Percentiles rank a stretch among this genome's conserved stretches.
Evolutionary conservation across 305 asterid species (phyloP).

Genomic region (Fraxinus greggii): DNA sequence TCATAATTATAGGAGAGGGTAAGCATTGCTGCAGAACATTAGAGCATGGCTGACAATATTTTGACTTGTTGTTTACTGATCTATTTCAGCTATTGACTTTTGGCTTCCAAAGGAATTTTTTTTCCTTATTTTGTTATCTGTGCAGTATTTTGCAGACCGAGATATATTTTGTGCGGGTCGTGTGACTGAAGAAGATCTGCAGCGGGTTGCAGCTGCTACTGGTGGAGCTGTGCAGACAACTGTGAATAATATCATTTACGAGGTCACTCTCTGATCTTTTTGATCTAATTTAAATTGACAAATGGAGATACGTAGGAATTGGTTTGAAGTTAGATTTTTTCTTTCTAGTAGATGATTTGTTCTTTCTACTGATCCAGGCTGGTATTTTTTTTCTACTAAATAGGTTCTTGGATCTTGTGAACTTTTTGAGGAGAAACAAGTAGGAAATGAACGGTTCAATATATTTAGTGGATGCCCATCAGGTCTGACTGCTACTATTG

Average conservation of each 20-base stretch:
- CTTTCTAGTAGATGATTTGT: background rate
- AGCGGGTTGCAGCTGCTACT: constrained; percentile 65
- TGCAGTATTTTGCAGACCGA: constrained; percentile 96
- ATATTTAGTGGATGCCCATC: constrained; percentile 96
- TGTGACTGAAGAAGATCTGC: constrained; percentile 61
- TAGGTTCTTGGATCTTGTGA: constrained; percentile 94
- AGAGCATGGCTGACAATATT: background rate
- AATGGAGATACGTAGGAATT: background rate
- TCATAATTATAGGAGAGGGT: background rate
- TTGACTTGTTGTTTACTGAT: background rate
- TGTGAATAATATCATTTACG: constrained; percentile 78
- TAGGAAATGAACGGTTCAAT: constrained; percentile 95
- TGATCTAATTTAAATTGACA: constrained; percentile 5
- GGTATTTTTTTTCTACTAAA: constrained; percentile 10
- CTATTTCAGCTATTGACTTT: background rate
- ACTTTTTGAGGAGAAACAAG: constrained; percentile 89
- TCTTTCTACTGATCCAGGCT: constrained; percentile 20
- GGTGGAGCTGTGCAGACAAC: constrained; percentile 93
- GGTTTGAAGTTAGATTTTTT: background rate
- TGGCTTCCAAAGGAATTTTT: constrained; percentile 18
- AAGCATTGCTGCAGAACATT: background rate
- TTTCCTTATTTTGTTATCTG: constrained; percentile 13
- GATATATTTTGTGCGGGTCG: constrained; percentile 79
- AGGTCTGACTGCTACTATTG: constrained; percentile 90
- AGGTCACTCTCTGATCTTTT: constrained; percentile 40